Percentiles rank a stretch among this genome's conserved stretches.
These are phyloP conservation scores for Eucalyptus viminalis DNA, from an alignment of 345 rosid genomes.

Conservation along the genomic window DNA sequence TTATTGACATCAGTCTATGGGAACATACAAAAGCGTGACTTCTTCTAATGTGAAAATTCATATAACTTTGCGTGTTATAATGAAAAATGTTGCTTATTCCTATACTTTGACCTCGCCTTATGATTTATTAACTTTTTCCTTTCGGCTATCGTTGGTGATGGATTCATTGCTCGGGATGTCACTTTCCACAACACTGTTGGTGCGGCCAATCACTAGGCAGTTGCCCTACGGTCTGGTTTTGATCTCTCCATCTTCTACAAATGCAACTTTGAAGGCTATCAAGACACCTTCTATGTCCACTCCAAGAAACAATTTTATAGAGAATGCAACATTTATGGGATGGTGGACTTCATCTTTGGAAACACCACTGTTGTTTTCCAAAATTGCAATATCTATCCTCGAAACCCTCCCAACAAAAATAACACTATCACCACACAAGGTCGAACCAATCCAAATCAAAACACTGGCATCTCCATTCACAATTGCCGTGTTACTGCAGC, in stretches of 20 bases:
- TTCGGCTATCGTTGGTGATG: slow-evolving; percentile 47
- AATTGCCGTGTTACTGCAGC: no score
- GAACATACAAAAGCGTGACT: not conserved
- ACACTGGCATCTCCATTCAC: no score
- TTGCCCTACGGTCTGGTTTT: slow-evolving; percentile 51
- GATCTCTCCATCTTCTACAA: slow-evolving; percentile 50
- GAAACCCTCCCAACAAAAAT: no score
- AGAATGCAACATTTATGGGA: no score
- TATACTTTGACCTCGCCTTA: not conserved
- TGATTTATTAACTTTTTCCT: not conserved
- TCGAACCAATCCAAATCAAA: no score
- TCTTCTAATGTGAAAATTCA: not conserved
- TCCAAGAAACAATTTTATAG: slow-evolving; percentile 1
- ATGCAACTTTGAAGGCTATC: slow-evolving; percentile 48
- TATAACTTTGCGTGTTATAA: not conserved
- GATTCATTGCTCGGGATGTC: slow-evolving; percentile 42
- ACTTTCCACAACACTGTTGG: slow-evolving; percentile 61
- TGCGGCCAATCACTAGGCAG: slow-evolving; percentile 35
- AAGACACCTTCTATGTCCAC: slow-evolving; percentile 51
- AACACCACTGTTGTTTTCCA: no score
- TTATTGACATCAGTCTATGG: not conserved
- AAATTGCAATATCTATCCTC: no score
- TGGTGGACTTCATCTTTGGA: no score
- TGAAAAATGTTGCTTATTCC: not conserved
- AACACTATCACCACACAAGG: no score